Percentiles rank a stretch among this genome's conserved stretches.
These are phyloP conservation scores for Nemania diffusa DNA, from an alignment of 2,329 filamentous ascomycete genomes.

Conservation along the genomic window DNA sequence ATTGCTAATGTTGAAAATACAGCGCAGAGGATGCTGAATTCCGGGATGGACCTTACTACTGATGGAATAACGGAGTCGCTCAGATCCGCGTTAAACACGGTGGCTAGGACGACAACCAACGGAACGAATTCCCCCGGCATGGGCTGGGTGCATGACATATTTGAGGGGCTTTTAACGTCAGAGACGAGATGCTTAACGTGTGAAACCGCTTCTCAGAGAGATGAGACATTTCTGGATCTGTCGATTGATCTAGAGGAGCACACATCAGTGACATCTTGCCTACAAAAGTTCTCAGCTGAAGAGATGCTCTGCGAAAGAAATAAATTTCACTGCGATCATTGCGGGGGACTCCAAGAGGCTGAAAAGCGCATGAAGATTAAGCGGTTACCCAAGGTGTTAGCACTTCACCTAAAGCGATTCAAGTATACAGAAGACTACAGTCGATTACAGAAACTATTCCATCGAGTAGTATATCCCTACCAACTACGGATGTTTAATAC, in stretches of 20 bases:
- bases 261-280: slow-evolving; percentile 93
- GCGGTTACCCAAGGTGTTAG: slow-evolving; percentile 87
- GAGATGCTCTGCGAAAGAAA: slow-evolving; percentile 99
- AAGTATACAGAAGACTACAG: slow-evolving; percentile 98
- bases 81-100: slow-evolving; percentile 55
- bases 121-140: slow-evolving; percentile 70
- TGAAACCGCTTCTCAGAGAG: slow-evolving; percentile 92
- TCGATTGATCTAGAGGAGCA: slow-evolving; percentile 97
- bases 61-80: slow-evolving; percentile 64
- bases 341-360: slow-evolving; percentile 94
- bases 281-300: slow-evolving; percentile 95
- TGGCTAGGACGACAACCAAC: slow-evolving; percentile 49
- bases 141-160: slow-evolving; percentile 96
- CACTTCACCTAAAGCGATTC: slow-evolving; percentile 94
- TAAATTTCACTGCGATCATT: slow-evolving; percentile 99
- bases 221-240: slow-evolving; percentile 94
- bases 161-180: slow-evolving; percentile 92
- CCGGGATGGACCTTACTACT: slow-evolving; percentile 55
- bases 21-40: slow-evolving; percentile 70
- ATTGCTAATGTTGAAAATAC: slow-evolving; percentile 94
- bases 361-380: slow-evolving; percentile 99
- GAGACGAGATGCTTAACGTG: slow-evolving; percentile 97
- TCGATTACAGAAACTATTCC: slow-evolving; percentile 93
- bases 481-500: slow-evolving; percentile 97
- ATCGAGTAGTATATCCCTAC: slow-evolving; percentile 96